Evolutionary conservation across 768 basidiomycete genomes (phyloP), one percentile per base, ranked within the genome.

Genomic region (Tricholoma furcatifolium): DNA sequence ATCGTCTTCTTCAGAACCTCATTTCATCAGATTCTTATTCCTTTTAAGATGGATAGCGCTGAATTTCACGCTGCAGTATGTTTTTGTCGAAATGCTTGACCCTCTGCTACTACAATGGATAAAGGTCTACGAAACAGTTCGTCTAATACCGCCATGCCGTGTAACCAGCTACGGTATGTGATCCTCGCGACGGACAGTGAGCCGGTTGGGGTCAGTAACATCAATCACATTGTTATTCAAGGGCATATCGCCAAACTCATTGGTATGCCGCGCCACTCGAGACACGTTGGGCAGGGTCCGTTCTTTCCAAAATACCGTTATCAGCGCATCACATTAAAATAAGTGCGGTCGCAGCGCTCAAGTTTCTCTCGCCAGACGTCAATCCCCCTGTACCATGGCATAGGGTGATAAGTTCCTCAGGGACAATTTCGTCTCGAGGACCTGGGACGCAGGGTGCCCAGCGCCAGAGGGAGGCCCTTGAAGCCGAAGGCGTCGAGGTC

Each of bases 401-500:
- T 55, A 81, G 91, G 27, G 88, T 93, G 4, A 74, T 93, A 12
- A 77, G 81, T 3, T 76, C 88, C 0, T 77, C 84, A 0, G 91
- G 91, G 1, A 69, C 75, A 1, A 88, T 91, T 58, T 91, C 91
- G 1, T 93, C 91, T 6, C 79, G 93, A 40, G 92, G 89, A 0
- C 91, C 93, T 3, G 88, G 85, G 3, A 93, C 93, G 3, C 72
- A 80, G 36, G 92, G 91, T 2, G 92, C 92, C 0, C 79, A 79
- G 41, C 72, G 82, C 1, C 93, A 97, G 64, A 74, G 82, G 15
- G 83, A 87, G n/a, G 84, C 78, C 2, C 77, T 97, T 12, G 81
- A 85, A 53, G 84, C 81, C 0, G 93, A 95, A 66, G 91, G 89
- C 3, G 80, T 95, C n/a, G 83, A 89, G 46, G 91, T 95, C 17